Percentiles rank a stretch among this genome's conserved stretches.
Evolutionary conservation across 257 asterid genomes (phyloP).

Genomic region (Nemophila menziesii): DNA sequence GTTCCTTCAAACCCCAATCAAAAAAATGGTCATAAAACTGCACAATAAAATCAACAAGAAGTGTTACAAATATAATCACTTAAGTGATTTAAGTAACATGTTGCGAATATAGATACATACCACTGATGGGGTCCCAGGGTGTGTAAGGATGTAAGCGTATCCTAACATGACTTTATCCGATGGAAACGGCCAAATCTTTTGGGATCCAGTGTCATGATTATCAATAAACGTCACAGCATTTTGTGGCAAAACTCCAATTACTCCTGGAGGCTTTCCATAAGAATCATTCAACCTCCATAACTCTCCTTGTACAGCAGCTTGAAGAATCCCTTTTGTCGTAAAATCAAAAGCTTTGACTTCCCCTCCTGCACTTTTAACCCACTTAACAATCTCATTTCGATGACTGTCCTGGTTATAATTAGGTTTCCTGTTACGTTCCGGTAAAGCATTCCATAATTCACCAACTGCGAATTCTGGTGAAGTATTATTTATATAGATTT

Average conservation of each 20-base stretch:
- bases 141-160: no score
- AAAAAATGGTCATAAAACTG: constrained; percentile 77
- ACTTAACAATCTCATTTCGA: constrained; percentile 33
- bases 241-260: constrained; percentile 51
- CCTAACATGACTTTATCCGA: no score
- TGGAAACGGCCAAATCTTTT: constrained; percentile 64
- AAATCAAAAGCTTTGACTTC: constrained; percentile 60
- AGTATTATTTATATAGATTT: constrained; percentile 33
- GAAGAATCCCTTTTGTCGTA: constrained; percentile 67
- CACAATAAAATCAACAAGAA: constrained; percentile 9
- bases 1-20: constrained; percentile 60
- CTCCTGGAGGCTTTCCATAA: constrained; percentile 56
- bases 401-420: constrained; percentile 41
- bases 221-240: no score
- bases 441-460: constrained; percentile 37
- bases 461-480: constrained; percentile 70
- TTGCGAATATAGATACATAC: no score
- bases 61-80: no score
- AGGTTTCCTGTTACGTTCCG: constrained; percentile 30
- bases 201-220: constrained; percentile 82
- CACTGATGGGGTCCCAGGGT: constrained; percentile 68
- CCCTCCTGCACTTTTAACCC: constrained; percentile 43
- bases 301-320: constrained; percentile 63
- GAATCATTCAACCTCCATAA: constrained; percentile 57
- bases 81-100: no score